Conservation (phyloP, 2,329 filamentous ascomycete species). For the Aspergillus sp. region DNA sequence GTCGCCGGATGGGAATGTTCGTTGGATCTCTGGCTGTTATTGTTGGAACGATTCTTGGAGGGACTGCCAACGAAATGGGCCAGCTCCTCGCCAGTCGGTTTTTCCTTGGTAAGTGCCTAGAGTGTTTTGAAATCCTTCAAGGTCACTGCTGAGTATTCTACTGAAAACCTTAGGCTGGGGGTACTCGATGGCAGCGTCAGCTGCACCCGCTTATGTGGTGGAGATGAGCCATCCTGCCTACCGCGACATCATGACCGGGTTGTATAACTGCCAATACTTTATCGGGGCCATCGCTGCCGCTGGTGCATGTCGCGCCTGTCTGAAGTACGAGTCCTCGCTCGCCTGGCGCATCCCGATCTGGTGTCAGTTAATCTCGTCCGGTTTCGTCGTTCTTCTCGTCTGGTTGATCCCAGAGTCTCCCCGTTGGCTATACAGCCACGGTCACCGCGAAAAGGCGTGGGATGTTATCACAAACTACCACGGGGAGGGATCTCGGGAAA, state of each 20-base stretch:
- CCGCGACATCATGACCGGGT: constrained; percentile 61
- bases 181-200: constrained; percentile 58
- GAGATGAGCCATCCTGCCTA: constrained; percentile 65
- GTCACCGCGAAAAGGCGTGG: constrained; percentile 58
- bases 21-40: background rate
- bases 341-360: constrained; percentile 62
- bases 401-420: constrained; percentile 63
- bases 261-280: constrained; percentile 55
- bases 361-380: constrained; percentile 49
- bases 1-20: background rate
- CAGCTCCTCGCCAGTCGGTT: background rate
- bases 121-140: background rate
- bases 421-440: constrained; percentile 60
- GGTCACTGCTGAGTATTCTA: constrained; percentile 30
- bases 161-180: constrained; percentile 53
- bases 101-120: background rate
- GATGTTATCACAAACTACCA: constrained; percentile 59
- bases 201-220: constrained; percentile 63
- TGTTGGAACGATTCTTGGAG: background rate
- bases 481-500: constrained; percentile 46
- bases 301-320: constrained; percentile 53
- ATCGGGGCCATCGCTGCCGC: constrained; percentile 55
- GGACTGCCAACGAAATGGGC: background rate
- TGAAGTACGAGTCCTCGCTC: constrained; percentile 35
- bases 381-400: constrained; percentile 48